A percentile compares a stretch with the other conserved stretches of the same genome.
These are phyloP conservation scores for Ambispora gerdemannii DNA, from an alignment of 192 early-diverging fungal species.

Conservation along the genomic window DNA sequence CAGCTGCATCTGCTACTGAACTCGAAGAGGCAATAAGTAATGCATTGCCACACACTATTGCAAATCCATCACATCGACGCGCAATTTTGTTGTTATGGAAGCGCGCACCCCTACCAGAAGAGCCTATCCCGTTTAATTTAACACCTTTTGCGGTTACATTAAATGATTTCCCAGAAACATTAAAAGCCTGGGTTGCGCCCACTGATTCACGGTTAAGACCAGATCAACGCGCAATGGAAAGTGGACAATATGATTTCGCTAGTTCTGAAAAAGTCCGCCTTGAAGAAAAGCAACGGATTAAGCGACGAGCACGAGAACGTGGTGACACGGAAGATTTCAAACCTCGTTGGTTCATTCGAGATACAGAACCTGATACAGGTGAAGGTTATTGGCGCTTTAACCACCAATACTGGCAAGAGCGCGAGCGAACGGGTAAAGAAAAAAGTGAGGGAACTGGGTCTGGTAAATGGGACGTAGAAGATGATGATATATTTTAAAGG, in stretches of 20 bases:
- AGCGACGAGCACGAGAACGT: conserved; percentile 53
- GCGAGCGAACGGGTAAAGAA: conserved; percentile 46
- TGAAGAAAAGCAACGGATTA: conserved; percentile 73
- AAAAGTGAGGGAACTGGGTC: conserved; percentile 31
- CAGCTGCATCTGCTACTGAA: conserved; percentile 37
- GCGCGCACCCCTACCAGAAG: conserved; percentile 48
- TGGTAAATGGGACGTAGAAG: conserved; percentile 45
- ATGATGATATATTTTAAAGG: conserved; percentile 47
- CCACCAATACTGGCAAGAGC: conserved; percentile 68
- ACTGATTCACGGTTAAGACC: conserved; percentile 83
- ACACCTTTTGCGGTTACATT: conserved; percentile 75
- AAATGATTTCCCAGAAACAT: conserved; percentile 62
- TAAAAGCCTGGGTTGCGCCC: conserved; percentile 63
- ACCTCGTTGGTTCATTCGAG: conserved; percentile 78
- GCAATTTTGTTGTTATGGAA: conserved; percentile 64
- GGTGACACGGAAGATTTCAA: conserved; percentile 54
- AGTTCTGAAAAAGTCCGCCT: conserved; percentile 67
- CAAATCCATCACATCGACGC: conserved; percentile 34
- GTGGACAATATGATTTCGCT: conserved; percentile 74
- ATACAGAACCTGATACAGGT: conserved; percentile 60
- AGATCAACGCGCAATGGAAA: conserved; percentile 86
- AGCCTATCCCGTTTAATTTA: conserved; percentile 64
- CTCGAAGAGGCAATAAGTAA: conserved; percentile 13
- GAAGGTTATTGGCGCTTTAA: conserved; percentile 67
- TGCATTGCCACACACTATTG: conserved; percentile 23